Percentiles rank a stretch among this genome's conserved stretches.
These are phyloP conservation scores for Kwoniella shivajii DNA, from an alignment of 1,284 basidiomycete species.

Conservation along the genomic window DNA sequence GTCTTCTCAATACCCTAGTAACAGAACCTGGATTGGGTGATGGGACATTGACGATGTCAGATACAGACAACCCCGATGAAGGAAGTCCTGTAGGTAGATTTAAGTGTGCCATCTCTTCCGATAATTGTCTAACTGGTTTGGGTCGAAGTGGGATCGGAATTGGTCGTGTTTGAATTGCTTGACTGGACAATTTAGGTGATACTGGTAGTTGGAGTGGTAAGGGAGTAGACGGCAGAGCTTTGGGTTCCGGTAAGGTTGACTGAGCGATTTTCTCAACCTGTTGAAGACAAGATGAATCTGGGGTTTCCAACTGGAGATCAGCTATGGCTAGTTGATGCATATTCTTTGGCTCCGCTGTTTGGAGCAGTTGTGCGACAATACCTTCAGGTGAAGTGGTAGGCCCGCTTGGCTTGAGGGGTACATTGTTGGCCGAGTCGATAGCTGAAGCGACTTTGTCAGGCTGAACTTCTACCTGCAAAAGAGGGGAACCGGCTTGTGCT, in stretches of 20 bases:
- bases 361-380: neutral
- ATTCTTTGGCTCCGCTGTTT: neutral
- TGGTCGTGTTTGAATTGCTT: neutral
- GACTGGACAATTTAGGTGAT: neutral
- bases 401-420: too few relatives aligned
- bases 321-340: neutral
- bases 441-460: too few relatives aligned
- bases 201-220: neutral
- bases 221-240: neutral
- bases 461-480: too few relatives aligned
- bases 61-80: constrained; percentile 33
- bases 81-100: constrained; percentile 30
- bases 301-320: neutral
- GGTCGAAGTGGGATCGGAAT: constrained; percentile 5
- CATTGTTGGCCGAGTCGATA: too few relatives aligned
- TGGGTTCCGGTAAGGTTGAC: neutral
- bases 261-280: neutral
- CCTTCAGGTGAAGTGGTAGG: too few relatives aligned
- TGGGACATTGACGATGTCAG: constrained; percentile 34
- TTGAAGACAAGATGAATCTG: too few relatives aligned
- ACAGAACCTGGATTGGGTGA: constrained; percentile 20
- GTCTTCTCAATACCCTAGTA: constrained; percentile 28
- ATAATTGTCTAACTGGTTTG: constrained; percentile 1
- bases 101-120: constrained; percentile 10
- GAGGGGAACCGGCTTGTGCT: too few relatives aligned